phyloP scores from a whole-genome alignment of 306 rosid genomes.

The Leucaena leucocephala region DNA sequence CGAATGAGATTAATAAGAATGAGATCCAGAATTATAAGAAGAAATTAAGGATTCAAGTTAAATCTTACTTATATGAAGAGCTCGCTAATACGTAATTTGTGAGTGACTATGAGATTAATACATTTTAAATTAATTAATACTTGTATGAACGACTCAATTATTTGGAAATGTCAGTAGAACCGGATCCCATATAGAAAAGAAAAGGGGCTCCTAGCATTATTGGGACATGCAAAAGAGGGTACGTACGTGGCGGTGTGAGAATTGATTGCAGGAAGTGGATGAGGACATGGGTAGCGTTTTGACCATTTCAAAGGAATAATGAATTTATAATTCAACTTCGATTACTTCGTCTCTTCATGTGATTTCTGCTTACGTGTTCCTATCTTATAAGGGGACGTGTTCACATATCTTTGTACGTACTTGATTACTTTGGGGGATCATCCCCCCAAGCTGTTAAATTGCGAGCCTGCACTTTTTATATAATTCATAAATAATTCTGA shows the following conservation, averaged over 20 bases:
- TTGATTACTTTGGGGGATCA: too few relatives aligned
- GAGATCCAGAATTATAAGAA: too few relatives aligned
- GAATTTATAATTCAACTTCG: background rate
- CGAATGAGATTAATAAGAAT: too few relatives aligned
- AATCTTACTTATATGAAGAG: too few relatives aligned
- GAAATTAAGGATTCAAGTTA: too few relatives aligned
- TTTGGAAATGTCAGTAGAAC: background rate
- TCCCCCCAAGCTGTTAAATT: background rate
- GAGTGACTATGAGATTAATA: too few relatives aligned
- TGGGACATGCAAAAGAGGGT: conserved; percentile 71
- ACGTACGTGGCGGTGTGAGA: conserved; percentile 70
- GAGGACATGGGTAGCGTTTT: background rate
- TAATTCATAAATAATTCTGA: too few relatives aligned
- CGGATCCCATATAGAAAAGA: background rate
- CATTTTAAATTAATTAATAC: background rate
- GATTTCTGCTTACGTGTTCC: background rate
- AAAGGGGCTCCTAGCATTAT: conserved; percentile 55
- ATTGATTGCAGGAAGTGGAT: conserved; percentile 20
- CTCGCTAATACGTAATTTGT: too few relatives aligned
- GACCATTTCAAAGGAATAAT: background rate
- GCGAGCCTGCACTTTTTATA: background rate
- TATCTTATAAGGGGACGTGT: background rate
- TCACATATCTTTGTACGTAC: background rate
- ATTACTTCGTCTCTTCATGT: background rate
- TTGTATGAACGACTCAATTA: background rate